These are phyloP conservation scores for Aspergillus sp. DNA, from an alignment of 2,329 filamentous ascomycete genomes.

Conservation along the genomic window DNA sequence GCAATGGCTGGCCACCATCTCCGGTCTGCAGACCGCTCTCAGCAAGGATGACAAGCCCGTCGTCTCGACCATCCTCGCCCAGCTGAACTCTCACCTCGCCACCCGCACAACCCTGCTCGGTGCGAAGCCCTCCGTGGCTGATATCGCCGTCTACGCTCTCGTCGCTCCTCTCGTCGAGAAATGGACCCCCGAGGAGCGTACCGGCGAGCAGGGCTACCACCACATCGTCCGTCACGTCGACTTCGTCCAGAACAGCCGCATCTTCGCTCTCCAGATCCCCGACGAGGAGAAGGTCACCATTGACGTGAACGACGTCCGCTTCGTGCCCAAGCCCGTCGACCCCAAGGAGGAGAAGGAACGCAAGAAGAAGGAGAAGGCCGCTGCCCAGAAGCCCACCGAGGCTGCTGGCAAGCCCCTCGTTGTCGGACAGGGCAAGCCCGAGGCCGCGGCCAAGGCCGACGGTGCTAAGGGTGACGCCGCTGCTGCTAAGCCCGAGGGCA, in stretches of 20 bases:
- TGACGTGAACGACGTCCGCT: slow-evolving; percentile 76
- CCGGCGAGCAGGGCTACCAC: slow-evolving; percentile 84
- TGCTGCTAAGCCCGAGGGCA: slow-evolving; percentile 46
- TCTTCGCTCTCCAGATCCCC: slow-evolving; percentile 69
- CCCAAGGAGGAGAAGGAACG: slow-evolving; percentile 95
- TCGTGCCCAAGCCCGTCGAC: slow-evolving; percentile 85
- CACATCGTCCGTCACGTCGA: slow-evolving; percentile 90
- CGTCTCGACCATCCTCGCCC: slow-evolving; percentile 67
- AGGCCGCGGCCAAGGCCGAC: slow-evolving; percentile 56
- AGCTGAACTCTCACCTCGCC: slow-evolving; percentile 83
- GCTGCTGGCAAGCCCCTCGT: slow-evolving; percentile 38
- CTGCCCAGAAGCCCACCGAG: slow-evolving; percentile 35
- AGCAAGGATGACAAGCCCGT: slow-evolving; percentile 56
- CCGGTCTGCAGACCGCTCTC: slow-evolving; percentile 63
- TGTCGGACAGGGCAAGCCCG: slow-evolving; percentile 41
- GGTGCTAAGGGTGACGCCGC: slow-evolving; percentile 56
- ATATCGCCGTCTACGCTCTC: slow-evolving; percentile 78
- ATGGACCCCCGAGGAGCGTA: slow-evolving; percentile 84
- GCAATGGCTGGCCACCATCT: slow-evolving; percentile 81
- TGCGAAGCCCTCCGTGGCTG: slow-evolving; percentile 83
- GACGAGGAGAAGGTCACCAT: slow-evolving; percentile 75
- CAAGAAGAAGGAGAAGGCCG: slow-evolving; percentile 88
- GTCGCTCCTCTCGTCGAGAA: slow-evolving; percentile 73
- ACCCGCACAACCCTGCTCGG: slow-evolving; percentile 88
- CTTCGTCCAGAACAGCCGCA: slow-evolving; percentile 85